Evolutionary conservation across 2,329 filamentous ascomycete genomes (phyloP), one percentile per base, ranked within the genome.

Genomic region (Didymella segeticola): DNA sequence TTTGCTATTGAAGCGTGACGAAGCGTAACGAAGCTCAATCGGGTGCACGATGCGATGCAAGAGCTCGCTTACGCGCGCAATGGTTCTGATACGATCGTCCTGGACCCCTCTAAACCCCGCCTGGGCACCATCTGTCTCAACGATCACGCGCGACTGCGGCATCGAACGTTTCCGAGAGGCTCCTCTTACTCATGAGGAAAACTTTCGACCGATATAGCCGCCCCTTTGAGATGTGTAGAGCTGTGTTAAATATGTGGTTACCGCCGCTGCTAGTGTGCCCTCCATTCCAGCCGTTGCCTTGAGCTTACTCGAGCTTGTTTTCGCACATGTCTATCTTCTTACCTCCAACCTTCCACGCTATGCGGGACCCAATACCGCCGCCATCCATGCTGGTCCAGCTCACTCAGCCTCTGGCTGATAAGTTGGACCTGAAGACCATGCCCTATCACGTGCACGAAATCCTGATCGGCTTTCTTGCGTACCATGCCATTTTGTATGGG

Each of bases 391-490:
- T 87, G 47, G 75, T 80, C 58, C 66, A 75, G 56, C 80, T 85
- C 54, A 77, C 86, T 43, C 81, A 86, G 71, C 89, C 89, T 11
- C 80, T 85, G 68, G 86, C 89, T 55, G 82, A 89, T 60, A 79
- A 77, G 59, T 77, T 89, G 55, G 74, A 78, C 47, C 78, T 93
- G 41, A 80, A 82, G 3, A 88, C 88, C 2, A 81, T 95, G n/a
- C 88, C 89, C 6, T 78, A 88, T 34, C 90, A 95, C 75, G 80
- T 89, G 59, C 90, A 95, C 77, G 89, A 95, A 74, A 82, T 93
- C 26, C 57, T 91, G 49, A 77, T 86, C 56, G 85, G 86, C 33
- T 86, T 88, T 53, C 60, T 85, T 31, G 77, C 88, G 51, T 95
- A 95, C 77, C 86, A 88, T 43, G 76, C 88, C 70, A 81, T 91